Percentiles rank a stretch among this genome's conserved stretches.
These are phyloP conservation scores for Penicillium oxalicum DNA, from an alignment of 2,329 filamentous ascomycete genomes.

Conservation along the genomic window DNA sequence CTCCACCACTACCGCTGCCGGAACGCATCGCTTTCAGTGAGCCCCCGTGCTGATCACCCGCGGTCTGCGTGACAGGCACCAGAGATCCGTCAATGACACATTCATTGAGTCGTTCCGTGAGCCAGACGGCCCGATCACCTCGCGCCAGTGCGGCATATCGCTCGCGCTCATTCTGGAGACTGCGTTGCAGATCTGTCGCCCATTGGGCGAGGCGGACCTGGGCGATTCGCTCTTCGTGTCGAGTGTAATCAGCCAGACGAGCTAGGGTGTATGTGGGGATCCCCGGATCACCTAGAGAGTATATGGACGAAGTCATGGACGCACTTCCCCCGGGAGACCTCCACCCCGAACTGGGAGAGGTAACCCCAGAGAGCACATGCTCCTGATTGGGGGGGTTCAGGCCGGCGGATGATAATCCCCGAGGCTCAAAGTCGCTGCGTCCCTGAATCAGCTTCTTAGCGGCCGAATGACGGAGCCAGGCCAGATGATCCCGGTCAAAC, in stretches of 20 bases:
- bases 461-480: slow-evolving; percentile 74
- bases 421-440: slow-evolving; percentile 42
- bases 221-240: slow-evolving; percentile 55
- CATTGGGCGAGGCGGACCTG: slow-evolving; percentile 72
- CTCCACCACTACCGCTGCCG: slow-evolving; percentile 19
- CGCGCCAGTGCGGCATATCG: slow-evolving; percentile 59
- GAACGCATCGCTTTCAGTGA: slow-evolving; percentile 21
- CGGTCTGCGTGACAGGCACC: slow-evolving; percentile 45
- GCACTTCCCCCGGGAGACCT: slow-evolving; percentile 18
- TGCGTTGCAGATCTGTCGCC: slow-evolving; percentile 74
- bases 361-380: slow-evolving; percentile 10
- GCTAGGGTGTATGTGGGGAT: slow-evolving; percentile 54
- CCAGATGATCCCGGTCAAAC: slow-evolving; percentile 70
- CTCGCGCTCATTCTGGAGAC: slow-evolving; percentile 65
- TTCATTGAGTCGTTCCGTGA: slow-evolving; percentile 60
- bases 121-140: slow-evolving; percentile 62
- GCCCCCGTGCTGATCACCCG: slow-evolving; percentile 19
- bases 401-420: slow-evolving; percentile 2
- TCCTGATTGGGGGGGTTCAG: slow-evolving; percentile 7
- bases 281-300: slow-evolving; percentile 20
- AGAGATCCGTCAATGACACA: slow-evolving; percentile 61
- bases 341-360: slow-evolving; percentile 6
- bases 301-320: slow-evolving; percentile 20
- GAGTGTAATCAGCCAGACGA: slow-evolving; percentile 54
- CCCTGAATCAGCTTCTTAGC: slow-evolving; percentile 76